These are phyloP conservation scores for Pterocarpus macrocarpus DNA, from an alignment of 306 rosid species.

Conservation along the genomic window DNA sequence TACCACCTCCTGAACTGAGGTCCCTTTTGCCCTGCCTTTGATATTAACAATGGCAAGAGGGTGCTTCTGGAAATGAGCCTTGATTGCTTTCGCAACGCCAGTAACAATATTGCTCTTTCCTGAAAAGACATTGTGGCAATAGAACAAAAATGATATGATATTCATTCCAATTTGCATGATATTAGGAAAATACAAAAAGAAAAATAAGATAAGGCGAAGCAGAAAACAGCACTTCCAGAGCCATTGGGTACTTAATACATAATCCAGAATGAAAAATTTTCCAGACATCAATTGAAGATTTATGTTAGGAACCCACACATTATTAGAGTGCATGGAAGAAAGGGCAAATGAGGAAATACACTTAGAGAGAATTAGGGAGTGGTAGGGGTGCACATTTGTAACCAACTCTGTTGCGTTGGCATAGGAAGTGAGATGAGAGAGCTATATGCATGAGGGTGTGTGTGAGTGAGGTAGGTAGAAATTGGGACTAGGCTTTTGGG, in stretches of 20 bases:
- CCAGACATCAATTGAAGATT: constrained; percentile 29
- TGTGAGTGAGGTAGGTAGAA: too few species aligned
- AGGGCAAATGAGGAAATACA: too few species aligned
- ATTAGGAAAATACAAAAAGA: constrained; percentile 16
- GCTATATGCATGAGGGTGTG: too few species aligned
- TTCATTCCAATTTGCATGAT: constrained; percentile 12
- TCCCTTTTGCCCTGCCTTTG: constrained; percentile 92
- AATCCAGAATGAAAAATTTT: constrained; percentile 10
- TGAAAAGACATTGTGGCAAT: constrained; percentile 44
- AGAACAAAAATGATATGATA: constrained; percentile 6
- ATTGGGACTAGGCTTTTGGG: too few species aligned
- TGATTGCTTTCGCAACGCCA: constrained; percentile 83
- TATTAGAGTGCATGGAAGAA: too few species aligned
- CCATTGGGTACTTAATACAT: constrained; percentile 4
- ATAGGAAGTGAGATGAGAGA: too few species aligned
- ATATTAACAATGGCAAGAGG: constrained; percentile 88
- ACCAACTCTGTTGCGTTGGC: too few species aligned
- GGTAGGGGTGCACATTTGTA: too few species aligned
- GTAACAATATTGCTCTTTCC: constrained; percentile 82
- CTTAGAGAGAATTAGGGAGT: too few species aligned
- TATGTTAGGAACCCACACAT: too few species aligned
- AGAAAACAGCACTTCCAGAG: not conserved
- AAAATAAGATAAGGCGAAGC: not conserved
- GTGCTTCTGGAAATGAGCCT: constrained; percentile 68
- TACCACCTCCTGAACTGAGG: constrained; percentile 86